Base-by-base conservation (phyloP, 352 stramenopile species). In the Globisporangium viniferum region DNA sequence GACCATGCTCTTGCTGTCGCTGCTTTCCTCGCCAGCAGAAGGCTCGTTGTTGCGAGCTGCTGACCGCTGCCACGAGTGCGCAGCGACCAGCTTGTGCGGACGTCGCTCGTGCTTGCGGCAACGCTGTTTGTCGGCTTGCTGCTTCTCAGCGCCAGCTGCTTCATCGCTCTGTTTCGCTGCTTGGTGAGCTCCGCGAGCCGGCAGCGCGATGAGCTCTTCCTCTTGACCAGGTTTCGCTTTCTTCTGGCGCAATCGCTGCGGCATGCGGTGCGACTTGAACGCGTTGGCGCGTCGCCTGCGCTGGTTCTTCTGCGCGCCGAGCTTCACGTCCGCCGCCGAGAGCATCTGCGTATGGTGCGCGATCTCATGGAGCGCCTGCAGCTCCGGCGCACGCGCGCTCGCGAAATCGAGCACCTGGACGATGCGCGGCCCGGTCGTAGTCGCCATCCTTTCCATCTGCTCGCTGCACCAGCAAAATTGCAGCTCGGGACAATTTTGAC, bases 331-430 rank as follows among this genome's bases (percentile, higher is more conserved):
- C 2, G 64, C 73, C 0, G 49, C 41, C 22, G 67, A 62, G 0
- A 44, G 18, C 18, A 88, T 48, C 1, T 62, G 36, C 15, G 58
- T 54, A 36, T 80, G 70, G 22, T 82, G 78, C 10, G 84, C 78
- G 2, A 88, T 44, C 49, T 93, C 84, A 8, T 92, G 80, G 49
- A 94, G 75, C 60, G 84, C 82, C 68, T 89, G 78, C 9, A 94
- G 83, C 79, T 94, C 86, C 8, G 81, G 80, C 46, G 84, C 86
- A 35, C 86, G 86, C 41, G 81, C 80, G 39, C 69, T 76, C 24
- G 87, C 84, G 61, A 94, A 93, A 39, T 93, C 81, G 36, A 94
- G 84, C 82, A 94, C 87, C 69, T 93, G 82, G 54, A 91, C 62
- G 66, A 94, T 77, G 65, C 83, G 79, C 36, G 80, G 80, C 57